Conservation (phyloP, 2,329 filamentous ascomycete species). For the Alternaria angustiovoidea region DNA sequence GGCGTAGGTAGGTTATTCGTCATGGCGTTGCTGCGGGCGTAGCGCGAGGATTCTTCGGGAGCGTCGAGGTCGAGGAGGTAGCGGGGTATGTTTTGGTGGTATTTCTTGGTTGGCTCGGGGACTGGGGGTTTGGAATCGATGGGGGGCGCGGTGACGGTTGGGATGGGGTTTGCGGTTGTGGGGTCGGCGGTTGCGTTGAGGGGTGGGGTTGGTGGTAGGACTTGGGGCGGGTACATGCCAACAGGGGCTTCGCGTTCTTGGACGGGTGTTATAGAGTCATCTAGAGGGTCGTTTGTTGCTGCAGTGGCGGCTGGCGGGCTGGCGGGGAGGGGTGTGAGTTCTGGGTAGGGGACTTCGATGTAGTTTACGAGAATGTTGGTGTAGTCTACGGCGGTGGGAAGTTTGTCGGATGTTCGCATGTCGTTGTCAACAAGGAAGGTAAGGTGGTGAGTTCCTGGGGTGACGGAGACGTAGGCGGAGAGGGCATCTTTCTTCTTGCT, state of each 20-base stretch:
- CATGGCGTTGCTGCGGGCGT: constrained; percentile 71
- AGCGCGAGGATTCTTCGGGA: constrained; percentile 77
- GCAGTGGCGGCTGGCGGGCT: constrained; percentile 14
- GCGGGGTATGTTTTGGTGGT: constrained; percentile 78
- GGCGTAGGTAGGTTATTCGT: constrained; percentile 83
- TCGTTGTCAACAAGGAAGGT: constrained; percentile 95
- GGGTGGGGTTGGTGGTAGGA: constrained; percentile 55
- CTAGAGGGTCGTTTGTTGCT: constrained; percentile 25
- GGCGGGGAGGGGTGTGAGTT: constrained; percentile 57
- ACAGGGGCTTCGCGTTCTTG: constrained; percentile 36
- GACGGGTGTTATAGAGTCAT: constrained; percentile 31
- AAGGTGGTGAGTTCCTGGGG: constrained; percentile 93
- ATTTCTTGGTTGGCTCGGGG: constrained; percentile 59
- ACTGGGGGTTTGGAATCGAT: constrained; percentile 40
- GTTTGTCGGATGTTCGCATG: constrained; percentile 85
- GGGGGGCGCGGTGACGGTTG: constrained; percentile 31
- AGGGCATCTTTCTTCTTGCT: constrained; percentile 66
- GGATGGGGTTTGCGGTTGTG: constrained; percentile 48
- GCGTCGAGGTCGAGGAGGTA: constrained; percentile 89
- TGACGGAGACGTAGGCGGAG: constrained; percentile 80
- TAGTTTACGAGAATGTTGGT: constrained; percentile 99
- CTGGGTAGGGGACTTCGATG: constrained; percentile 86
- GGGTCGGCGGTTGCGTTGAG: neutral
- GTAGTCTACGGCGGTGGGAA: constrained; percentile 96
- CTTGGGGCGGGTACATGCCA: constrained; percentile 43